Conservation (phyloP, 192 early-diverging fungal species). For the Coemansia guatemalensis region DNA sequence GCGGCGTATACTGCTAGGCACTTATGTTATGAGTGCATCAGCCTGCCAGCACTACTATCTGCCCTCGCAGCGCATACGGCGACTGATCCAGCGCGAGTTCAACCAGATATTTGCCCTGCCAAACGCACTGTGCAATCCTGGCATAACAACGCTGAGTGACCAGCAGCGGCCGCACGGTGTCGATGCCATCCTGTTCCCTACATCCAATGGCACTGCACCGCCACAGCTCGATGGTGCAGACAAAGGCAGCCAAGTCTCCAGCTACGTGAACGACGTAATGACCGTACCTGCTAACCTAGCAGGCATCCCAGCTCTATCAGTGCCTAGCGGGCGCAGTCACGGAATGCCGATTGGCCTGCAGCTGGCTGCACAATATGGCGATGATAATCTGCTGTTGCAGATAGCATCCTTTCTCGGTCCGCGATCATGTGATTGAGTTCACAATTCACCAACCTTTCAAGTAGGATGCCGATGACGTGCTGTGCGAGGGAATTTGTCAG, state of each 20-base stretch:
- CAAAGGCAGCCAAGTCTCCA: conserved; percentile 31
- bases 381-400: conserved; percentile 58
- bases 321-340: conserved; percentile 56
- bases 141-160: not conserved
- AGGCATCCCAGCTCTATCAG: conserved; percentile 72
- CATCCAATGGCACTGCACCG: conserved; percentile 73
- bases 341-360: conserved; percentile 81
- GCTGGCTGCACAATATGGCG: conserved; percentile 81
- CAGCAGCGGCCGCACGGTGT: conserved; percentile 36
- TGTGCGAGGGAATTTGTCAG: not conserved
- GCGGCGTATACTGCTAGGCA: conserved; percentile 82
- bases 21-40: conserved; percentile 75
- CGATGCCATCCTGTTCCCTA: conserved; percentile 80
- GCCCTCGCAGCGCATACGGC: conserved; percentile 81
- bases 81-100: conserved; percentile 77
- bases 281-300: conserved; percentile 88
- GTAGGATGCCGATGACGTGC: not conserved
- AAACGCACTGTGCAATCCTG: conserved; percentile 55
- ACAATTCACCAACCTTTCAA: not conserved
- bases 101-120: conserved; percentile 65
- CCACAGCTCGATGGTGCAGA: not conserved
- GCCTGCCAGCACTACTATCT: conserved; percentile 70
- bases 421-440: not conserved
- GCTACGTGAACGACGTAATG: conserved; percentile 86
- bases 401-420: conserved; percentile 20